Conservation (phyloP, 2,329 filamentous ascomycete species). For the Aspergillus spinulosporus region DNA sequence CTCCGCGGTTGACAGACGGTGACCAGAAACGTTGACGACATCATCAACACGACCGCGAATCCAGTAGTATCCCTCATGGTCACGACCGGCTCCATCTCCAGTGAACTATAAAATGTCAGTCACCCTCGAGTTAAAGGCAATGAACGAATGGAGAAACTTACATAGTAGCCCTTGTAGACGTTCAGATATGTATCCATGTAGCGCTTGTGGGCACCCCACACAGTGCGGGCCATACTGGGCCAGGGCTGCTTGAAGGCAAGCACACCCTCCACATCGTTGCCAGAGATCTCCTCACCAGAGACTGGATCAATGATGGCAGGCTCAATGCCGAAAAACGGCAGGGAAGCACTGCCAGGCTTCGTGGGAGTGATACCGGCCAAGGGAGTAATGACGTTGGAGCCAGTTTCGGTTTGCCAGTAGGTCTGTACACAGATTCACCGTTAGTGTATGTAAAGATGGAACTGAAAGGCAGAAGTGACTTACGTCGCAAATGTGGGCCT, state of each 20-base stretch:
- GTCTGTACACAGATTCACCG: conserved; percentile 58
- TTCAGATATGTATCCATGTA: conserved; percentile 99
- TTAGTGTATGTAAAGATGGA: too few relatives aligned
- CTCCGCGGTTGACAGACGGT: conserved; percentile 93
- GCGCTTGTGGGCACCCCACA: conserved; percentile 95
- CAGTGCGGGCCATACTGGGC: conserved; percentile 97
- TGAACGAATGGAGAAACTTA: conserved; percentile 52
- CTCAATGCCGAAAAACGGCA: conserved; percentile 98
- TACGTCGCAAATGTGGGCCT: conserved; percentile 91
- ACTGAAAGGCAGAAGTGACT: conserved; percentile 45
- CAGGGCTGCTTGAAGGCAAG: conserved; percentile 96
- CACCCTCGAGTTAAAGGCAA: too few relatives aligned
- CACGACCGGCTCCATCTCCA: conserved; percentile 84
- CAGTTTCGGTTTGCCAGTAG: conserved; percentile 99
- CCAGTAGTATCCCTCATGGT: conserved; percentile 99
- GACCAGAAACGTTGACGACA: conserved; percentile 96
- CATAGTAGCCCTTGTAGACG: conserved; percentile 97
- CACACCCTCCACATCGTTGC: conserved; percentile 96
- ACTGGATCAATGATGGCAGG: conserved; percentile 96
- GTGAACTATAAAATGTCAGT: conserved; percentile 44
- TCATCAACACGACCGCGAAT: conserved; percentile 98
- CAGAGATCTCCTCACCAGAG: conserved; percentile 86
- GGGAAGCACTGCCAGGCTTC: conserved; percentile 91
- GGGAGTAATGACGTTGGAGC: conserved; percentile 92
- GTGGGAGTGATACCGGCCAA: conserved; percentile 91